Base-by-base conservation (phyloP, 2,329 filamentous ascomycete species). In the Exophiala xenobiotica region DNA sequence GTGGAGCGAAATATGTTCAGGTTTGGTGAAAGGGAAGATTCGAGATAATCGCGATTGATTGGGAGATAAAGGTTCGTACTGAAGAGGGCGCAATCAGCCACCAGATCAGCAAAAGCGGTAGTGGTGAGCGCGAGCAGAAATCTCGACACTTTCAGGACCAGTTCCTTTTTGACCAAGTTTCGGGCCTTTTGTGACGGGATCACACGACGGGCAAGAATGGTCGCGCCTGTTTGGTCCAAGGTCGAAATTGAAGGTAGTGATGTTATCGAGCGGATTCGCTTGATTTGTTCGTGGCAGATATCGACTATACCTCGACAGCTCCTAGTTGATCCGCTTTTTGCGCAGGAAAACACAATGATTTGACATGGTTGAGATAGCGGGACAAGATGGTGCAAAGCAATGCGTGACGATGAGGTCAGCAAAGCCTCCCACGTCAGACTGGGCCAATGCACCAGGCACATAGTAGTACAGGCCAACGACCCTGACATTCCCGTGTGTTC, bases 321-420 rank as follows among this genome's bases (percentile, higher is more conserved):
- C 46, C 50, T 57, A 51, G 46, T 29, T 20, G 54, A 49, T 54
- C 50, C 54, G 50, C 54, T 51, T 49, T 35, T 27, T 14, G 22
- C 24, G 23, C 26, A 20, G 22, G 18, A 29, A 33, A 22, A 24
- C 41, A 39, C 40, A 31, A 31, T 52, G 49, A 52, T 52, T 52
- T 42, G 49, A 46, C 19, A 16, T 11, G 14, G 14, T 9, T 11
- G 19, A 24, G 22, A 33, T 2, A 4, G 38, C 38, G 22, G 42
- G 6, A 43, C 12, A 44, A 24, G n/a, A 44, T 33, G 29, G 11
- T 33, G 29, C n/a, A 33, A 4, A 8, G 29, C 7, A 18, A 47
- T 48, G 54, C 43, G 42, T 8, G 33, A 4, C 51, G 46, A 57
- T 57, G 54, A 57, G 47, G 54, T 54, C 54, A 54, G 51, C 54